Base-by-base conservation (phyloP, 1,139 yeast species). In the Saccharomyces pastorianus region DNA sequence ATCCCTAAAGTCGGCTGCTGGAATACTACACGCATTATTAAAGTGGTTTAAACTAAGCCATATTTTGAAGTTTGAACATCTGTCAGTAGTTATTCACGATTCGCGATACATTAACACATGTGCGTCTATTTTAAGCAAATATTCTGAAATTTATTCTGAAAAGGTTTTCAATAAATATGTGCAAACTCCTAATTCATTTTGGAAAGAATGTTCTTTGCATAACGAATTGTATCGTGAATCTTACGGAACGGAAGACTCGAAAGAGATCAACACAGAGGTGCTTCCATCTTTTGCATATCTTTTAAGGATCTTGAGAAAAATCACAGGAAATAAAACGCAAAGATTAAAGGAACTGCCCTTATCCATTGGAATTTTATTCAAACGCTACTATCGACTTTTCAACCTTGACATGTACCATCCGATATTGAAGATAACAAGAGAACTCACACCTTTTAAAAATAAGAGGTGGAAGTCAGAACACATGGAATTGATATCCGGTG, bases 401-500 rank as follows among this genome's bases (percentile, higher is more conserved):
- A 89, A 87, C 63, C 68, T 74, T 14, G 76, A 78, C n/a, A 70
- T 90, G 29, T 84, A 87, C 70, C 75, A 73, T 48, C 90, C 95
- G 1, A 83, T 88, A 2, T 73, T 91, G 60, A 85, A 83, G 63
- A 78, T 84, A 1, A 75, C 91, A 57, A 90, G 88, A 67, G 85
- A 88, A 58, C 77, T 90, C 51, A 84, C 91, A 0, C 97, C 98
- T 0, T 89, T 85, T 69, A 91, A 88, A 62, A 97, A 97, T 20
- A 82, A 95, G 56, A 90, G 91, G 69, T 93, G 99, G 99, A 85
- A 90, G 62, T 81, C 90, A n/a, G 80, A 83, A 59, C 95, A 93
- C 66, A 93, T 95, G 98, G 96, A 90, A 62, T 74, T 93, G 54
- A 88, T 95, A 6, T 89, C 97, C 0, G 84, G 88, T 58, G 90